Evolutionary conservation across 108 stramenopile species (phyloP), one percentile per base, ranked within the genome.

Genomic region (Mayamaea pseudoterrestris): DNA sequence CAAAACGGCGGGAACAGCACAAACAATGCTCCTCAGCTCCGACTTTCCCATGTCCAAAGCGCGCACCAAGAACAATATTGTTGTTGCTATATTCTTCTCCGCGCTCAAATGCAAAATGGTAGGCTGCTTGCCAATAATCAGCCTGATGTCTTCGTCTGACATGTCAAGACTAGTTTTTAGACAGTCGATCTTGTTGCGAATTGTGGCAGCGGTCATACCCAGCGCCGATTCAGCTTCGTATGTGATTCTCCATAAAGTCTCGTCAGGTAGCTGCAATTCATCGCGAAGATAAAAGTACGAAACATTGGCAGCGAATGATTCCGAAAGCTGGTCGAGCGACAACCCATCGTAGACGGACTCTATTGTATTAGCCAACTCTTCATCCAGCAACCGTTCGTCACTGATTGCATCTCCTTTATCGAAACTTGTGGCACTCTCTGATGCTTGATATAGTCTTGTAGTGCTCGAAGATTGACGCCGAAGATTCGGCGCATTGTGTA

Each of bases 281-380:
- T 89, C 64, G 26, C 62, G 66, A 7, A 89, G 61, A 57, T 89
- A 89, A 53, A 76, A 88, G 41, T 88, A 88, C 32, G 84, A 75
- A 63, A 87, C 55, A 49, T n/a, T n/a, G n/a, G n/a, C n/a, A n/a
- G n/a, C n/a, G n/a, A n/a, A n/a, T n/a, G n/a, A n/a, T n/a, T n/a
- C n/a, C n/a, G n/a, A n/a, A n/a, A n/a, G n/a, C n/a, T n/a, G n/a
- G n/a, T n/a, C n/a, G n/a, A n/a, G n/a, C n/a, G n/a, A n/a, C n/a
- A n/a, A n/a, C n/a, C n/a, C n/a, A n/a, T n/a, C n/a, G n/a, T n/a
- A n/a, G n/a, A n/a, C n/a, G n/a, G n/a, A n/a, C n/a, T n/a, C n/a
- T n/a, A n/a, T n/a, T n/a, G n/a, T n/a, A n/a, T n/a, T n/a, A n/a
- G n/a, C n/a, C n/a, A n/a, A n/a, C n/a, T n/a, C n/a, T n/a, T n/a